phyloP scores from a whole-genome alignment of 179 eudicot species.

The Sideroxylon spinosum region DNA sequence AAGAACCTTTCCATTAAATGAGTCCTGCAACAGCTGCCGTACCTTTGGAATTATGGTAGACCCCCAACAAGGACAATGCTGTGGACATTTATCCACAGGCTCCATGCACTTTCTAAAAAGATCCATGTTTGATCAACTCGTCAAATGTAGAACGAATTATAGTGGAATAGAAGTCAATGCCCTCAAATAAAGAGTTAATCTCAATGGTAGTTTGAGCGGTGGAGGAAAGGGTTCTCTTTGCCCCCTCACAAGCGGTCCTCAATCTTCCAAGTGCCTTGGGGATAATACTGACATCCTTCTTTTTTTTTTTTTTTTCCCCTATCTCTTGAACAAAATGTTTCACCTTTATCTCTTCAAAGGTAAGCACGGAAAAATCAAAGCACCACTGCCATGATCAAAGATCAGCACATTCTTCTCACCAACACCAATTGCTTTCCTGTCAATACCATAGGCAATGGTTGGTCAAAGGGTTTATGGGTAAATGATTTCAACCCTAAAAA shows the following conservation, averaged over 20 bases:
- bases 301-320: no score
- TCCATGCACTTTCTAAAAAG: conserved; percentile 20
- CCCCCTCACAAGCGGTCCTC: conserved; percentile 20
- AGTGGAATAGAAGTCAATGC: conserved; percentile 17
- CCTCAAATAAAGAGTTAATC: conserved; percentile 19
- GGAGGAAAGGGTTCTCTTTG: conserved; percentile 18
- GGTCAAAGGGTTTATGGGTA: no score
- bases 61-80: conserved; percentile 19
- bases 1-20: conserved; percentile 31
- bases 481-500: no score
- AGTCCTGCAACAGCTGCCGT: conserved; percentile 29
- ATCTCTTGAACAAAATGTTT: neutral
- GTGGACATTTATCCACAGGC: conserved; percentile 17
- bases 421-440: conserved; percentile 9
- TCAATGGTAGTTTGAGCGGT: conserved; percentile 16
- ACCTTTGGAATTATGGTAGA: conserved; percentile 20
- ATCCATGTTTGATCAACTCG: conserved; percentile 21
- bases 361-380: no score
- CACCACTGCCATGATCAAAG: neutral
- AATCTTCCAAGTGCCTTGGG: conserved; percentile 17
- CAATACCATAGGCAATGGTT: conserved; percentile 13
- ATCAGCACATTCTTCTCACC: conserved; percentile 14
- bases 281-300: conserved; percentile 21
- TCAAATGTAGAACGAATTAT: conserved; percentile 20
- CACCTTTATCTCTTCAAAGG: no score